phyloP scores from a whole-genome alignment of 1,284 basidiomycete species.

The Leccinum pachyderme region DNA sequence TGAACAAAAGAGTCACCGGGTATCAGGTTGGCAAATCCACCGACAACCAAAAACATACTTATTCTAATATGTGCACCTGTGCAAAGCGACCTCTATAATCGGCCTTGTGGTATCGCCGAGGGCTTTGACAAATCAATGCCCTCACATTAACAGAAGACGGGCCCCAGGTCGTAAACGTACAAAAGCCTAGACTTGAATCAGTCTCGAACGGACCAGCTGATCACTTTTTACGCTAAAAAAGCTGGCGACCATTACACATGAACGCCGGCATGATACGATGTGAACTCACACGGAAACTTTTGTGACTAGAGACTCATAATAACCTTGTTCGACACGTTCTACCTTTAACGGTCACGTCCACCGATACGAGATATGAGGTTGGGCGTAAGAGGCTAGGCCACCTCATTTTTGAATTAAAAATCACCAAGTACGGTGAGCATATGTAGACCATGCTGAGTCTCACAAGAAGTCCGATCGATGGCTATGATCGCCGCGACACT shows the following conservation, averaged over 20 bases:
- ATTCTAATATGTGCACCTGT: slow-evolving; percentile 4
- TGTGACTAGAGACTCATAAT: slow-evolving; percentile 6
- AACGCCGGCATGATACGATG: background rate
- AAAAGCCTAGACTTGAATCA: background rate
- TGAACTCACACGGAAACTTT: slow-evolving; percentile 10
- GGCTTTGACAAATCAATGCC: slow-evolving; percentile 1
- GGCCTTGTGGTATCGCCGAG: slow-evolving; percentile 18
- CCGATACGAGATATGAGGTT: slow-evolving; percentile 16
- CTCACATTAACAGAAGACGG: slow-evolving; percentile 10
- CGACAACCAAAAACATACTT: background rate
- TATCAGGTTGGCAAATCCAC: background rate
- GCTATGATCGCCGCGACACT: slow-evolving; percentile 26
- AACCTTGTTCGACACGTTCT: slow-evolving; percentile 7
- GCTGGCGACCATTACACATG: background rate
- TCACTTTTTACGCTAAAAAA: slow-evolving; percentile 14
- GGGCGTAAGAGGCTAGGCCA: slow-evolving; percentile 6
- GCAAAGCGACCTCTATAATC: background rate
- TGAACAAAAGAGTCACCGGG: slow-evolving; percentile 3
- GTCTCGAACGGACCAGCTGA: slow-evolving; percentile 1
- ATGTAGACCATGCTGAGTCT: slow-evolving; percentile 6
- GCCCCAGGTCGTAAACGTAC: background rate
- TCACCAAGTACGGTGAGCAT: slow-evolving; percentile 18
- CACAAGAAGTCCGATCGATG: slow-evolving; percentile 19
- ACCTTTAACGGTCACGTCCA: slow-evolving; percentile 6
- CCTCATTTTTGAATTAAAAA: slow-evolving; percentile 27